phyloP scores from a whole-genome alignment of 2,329 filamentous ascomycete species.

The Penicillium vulpinum region DNA sequence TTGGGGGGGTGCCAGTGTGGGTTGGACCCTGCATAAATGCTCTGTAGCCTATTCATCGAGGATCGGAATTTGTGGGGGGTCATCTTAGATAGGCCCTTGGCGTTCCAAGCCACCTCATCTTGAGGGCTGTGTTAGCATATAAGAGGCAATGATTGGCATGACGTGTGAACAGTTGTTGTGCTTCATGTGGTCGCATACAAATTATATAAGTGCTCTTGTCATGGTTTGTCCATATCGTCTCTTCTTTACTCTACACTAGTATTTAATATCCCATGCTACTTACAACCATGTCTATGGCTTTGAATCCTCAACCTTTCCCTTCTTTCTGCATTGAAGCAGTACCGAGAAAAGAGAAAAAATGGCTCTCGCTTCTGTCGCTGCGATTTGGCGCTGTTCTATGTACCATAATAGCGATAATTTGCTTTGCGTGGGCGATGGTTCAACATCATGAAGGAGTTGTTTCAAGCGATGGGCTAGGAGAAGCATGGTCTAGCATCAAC shows the following conservation, averaged over 20 bases:
- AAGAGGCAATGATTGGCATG: conserved; percentile 3
- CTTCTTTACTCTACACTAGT: neutral
- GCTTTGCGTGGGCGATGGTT: conserved; percentile 18
- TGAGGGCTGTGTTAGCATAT: conserved; percentile 1
- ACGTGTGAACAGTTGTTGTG: neutral
- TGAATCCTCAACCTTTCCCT: neutral
- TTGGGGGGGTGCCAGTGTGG: neutral
- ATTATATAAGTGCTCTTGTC: neutral
- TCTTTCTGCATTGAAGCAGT: conserved; percentile 16
- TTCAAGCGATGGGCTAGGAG: conserved; percentile 15
- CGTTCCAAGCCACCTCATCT: neutral
- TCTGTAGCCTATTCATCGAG: neutral
- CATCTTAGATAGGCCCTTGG: neutral
- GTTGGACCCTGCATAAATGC: neutral
- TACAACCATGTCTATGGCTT: neutral
- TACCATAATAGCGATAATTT: conserved; percentile 12
- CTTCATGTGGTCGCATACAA: neutral
- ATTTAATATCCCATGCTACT: neutral
- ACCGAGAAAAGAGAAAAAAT: conserved; percentile 14
- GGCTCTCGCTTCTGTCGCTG: conserved; percentile 13
- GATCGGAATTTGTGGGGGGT: neutral
- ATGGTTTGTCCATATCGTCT: neutral
- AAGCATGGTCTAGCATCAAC: conserved; percentile 8
- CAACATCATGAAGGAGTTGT: conserved; percentile 12
- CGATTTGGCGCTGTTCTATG: conserved; percentile 13